Evolutionary conservation across 495 filamentous ascomycete species (phyloP), one percentile per base, ranked within the genome.

Genomic region (Tuber melanosporum): DNA sequence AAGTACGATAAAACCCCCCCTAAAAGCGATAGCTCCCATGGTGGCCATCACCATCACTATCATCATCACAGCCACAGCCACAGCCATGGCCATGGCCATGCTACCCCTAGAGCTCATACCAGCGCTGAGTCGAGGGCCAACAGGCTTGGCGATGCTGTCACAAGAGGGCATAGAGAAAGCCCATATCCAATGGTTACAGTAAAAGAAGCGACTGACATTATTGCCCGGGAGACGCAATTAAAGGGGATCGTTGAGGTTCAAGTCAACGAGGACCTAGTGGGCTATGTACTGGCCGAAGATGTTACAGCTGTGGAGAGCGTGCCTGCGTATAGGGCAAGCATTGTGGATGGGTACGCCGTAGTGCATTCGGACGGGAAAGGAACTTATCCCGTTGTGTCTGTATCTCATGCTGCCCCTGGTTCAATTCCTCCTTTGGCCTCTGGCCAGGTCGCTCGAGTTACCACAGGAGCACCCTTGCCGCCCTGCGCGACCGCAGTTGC

Each of bases 271-370:
- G 82, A 83, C 17, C 84, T 98, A 0, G 89, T 93, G 12, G 94
- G 94, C 15, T 87, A 88, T 71, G 90, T 98, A 7, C 86, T 98
- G 15, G 95, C 94, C 8, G 89, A 92, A 83, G 92, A 97, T 82
- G 90, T 98, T 52, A 88, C 87, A 70, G 93, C 95, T 5, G 83
- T 86, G 39, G 94, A 97, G 82, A 86, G 90, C 20, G 96, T 98
- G 0, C 95, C 95, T 7, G 95, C 96, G 9, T 99, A 93, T 85
- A 89, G 92, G 73, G 95, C 95, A 62, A 97, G 94, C 82, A 99
- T 97, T 75, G 96, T 99, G 4, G 95, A 99, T 83, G 95, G 95
- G 17, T 99, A 99, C 82, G 96, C 96, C 4, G 88, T 98, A 26
- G 86, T 90, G 49, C 90, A 89, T 12, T 81, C 87, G 12, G 86